These are phyloP conservation scores for Vinca major DNA, from an alignment of 305 asterid species.

Conservation along the genomic window DNA sequence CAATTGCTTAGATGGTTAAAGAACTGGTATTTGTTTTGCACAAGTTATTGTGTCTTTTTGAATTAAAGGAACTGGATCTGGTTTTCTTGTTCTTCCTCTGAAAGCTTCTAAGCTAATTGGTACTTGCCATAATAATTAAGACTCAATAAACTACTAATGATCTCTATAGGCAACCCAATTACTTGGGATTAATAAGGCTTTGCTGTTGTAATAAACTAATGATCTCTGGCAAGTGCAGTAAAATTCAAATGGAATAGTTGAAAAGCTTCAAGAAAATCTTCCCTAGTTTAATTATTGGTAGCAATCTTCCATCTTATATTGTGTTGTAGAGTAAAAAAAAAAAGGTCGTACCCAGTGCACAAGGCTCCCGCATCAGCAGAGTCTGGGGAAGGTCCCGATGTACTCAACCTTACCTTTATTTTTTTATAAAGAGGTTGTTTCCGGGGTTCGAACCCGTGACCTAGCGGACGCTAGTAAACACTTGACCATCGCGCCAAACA, in stretches of 20 bases:
- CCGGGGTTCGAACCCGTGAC: too few species aligned
- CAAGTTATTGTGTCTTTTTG: neutral
- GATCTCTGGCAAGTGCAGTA: too few species aligned
- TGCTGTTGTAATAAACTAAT: too few species aligned
- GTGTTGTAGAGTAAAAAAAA: neutral
- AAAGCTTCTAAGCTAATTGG: neutral
- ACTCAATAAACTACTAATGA: neutral
- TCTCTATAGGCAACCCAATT: neutral
- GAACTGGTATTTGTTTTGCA: neutral
- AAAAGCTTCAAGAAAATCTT: neutral
- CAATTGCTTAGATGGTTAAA: neutral
- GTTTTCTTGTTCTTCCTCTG: neutral
- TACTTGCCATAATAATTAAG: neutral
- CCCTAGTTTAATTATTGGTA: neutral
- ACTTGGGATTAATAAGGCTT: too few species aligned
- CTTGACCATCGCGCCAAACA: too few species aligned
- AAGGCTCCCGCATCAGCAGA: too few species aligned
- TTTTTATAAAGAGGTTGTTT: too few species aligned
- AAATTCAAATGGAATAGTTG: neutral
- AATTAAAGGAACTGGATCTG: neutral
- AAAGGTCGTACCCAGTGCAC: too few species aligned
- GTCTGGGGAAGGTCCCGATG: too few species aligned
- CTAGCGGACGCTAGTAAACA: too few species aligned
- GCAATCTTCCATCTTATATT: neutral
- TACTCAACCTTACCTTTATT: too few species aligned